phyloP scores from a whole-genome alignment of 2,329 filamentous ascomycete genomes.

The Hyphodiscus sp. region DNA sequence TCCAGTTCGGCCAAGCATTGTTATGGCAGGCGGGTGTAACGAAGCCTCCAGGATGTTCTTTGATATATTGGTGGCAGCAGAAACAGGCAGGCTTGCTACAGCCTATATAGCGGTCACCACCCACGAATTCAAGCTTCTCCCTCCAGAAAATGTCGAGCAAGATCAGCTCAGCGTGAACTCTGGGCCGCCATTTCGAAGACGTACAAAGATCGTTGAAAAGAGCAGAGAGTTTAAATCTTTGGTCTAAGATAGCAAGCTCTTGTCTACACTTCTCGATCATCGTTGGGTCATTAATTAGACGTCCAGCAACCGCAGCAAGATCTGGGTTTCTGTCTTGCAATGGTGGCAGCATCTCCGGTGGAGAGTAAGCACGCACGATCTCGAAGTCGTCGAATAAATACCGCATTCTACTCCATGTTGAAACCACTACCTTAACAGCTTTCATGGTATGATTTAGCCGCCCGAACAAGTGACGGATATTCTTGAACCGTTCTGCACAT shows the following conservation, averaged over 20 bases:
- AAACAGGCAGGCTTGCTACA: slow-evolving; percentile 47
- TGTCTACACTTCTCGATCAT: too few species aligned
- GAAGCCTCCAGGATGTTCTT: slow-evolving; percentile 31
- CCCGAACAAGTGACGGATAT: too few species aligned
- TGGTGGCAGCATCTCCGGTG: too few species aligned
- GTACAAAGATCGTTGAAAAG: slow-evolving; percentile 25
- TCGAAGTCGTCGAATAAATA: too few species aligned
- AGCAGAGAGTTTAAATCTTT: slow-evolving; percentile 1
- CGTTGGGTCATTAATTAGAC: too few species aligned
- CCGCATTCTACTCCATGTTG: too few species aligned
- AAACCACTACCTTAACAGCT: too few species aligned
- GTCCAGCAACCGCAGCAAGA: too few species aligned
- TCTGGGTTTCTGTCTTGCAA: too few species aligned
- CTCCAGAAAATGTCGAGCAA: slow-evolving; percentile 41
- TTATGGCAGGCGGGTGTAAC: slow-evolving; percentile 29
- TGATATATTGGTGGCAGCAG: slow-evolving; percentile 41
- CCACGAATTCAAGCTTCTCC: slow-evolving; percentile 30
- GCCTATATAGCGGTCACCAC: slow-evolving; percentile 39
- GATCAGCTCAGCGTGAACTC: slow-evolving; percentile 40
- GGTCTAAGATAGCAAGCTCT: slow-evolving; percentile 1
- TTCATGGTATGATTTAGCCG: too few species aligned
- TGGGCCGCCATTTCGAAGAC: slow-evolving; percentile 20
- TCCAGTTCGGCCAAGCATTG: slow-evolving; percentile 38
- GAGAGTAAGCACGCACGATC: too few species aligned
- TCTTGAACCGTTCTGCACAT: too few species aligned